Base-by-base conservation (phyloP, 2,329 filamentous ascomycete species). In the Trichoderma atroviride region DNA sequence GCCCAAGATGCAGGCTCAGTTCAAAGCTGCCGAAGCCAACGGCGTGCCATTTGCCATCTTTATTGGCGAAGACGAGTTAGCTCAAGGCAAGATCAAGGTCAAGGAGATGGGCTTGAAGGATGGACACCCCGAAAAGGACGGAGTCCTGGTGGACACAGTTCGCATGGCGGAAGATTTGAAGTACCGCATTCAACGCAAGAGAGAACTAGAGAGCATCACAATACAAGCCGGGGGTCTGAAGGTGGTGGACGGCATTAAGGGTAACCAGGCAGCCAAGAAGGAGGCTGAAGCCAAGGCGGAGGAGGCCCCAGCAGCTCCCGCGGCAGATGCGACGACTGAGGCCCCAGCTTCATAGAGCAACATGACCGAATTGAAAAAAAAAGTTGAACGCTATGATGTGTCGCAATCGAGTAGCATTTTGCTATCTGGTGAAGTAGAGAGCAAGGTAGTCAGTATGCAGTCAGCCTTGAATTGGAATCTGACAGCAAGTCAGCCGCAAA, bases 91-190 rank as follows among this genome's bases (percentile, higher is more conserved):
- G 79, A 91, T 96, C 74, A 93, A 92, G 81, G 87, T 97, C 78
- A 98, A 98, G 88, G 89, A 83, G 86, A 81, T 86, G 79, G 83
- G 93, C 57, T 84, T 96, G 68, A 86, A 87, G 4, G 91, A 96
- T 52, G 93, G 89, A 31, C 92, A 97, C 84, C 90, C 93, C 0
- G 93, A 97, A 79, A 97, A 97, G 83, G 92, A 97, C 70, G 95
- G 94, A 61, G 86, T 94, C 53, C 81, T 94, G 69, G 88, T 97
- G 27, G 83, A 89, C 65, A 84, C 91, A 72, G 81, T 80, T 37
- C 84, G 89, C 68, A 81, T 94, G 76, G 87, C 89, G 3, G 78
- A 82, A 14, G 91, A 93, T 79, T 84, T 94, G 53, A 87, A 85
- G 78, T 74, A 56, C 40, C 77, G 82, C 19, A 78, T 84, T 61